These are phyloP conservation scores for Saccharomyces mikatae DNA, from an alignment of 805 yeast genomes.

Conservation along the genomic window DNA sequence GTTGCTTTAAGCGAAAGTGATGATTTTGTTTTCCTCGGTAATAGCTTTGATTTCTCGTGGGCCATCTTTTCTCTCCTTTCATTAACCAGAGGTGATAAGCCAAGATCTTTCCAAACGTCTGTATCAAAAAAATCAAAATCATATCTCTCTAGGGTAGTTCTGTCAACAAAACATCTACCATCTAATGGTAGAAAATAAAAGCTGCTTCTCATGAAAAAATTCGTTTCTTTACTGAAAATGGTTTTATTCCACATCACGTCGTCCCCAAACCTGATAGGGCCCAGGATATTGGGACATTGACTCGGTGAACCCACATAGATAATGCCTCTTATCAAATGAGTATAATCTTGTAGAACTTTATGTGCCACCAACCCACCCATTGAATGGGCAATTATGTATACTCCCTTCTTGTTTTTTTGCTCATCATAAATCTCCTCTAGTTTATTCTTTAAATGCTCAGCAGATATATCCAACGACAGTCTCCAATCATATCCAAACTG, in stretches of 20 bases:
- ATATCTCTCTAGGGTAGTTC: constrained; percentile 46
- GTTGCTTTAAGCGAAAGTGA: neutral
- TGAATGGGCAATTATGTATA: constrained; percentile 75
- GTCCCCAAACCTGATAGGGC: constrained; percentile 80
- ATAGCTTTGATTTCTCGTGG: constrained; percentile 2
- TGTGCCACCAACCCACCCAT: constrained; percentile 92
- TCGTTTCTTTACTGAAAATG: constrained; percentile 70
- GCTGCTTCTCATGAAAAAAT: constrained; percentile 82
- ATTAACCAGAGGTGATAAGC: constrained; percentile 64
- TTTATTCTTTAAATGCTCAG: constrained; percentile 43
- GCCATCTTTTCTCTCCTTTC: constrained; percentile 19
- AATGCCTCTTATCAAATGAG: constrained; percentile 62
- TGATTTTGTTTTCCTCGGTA: neutral
- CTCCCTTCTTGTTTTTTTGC: constrained; percentile 43
- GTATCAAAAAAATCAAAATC: constrained; percentile 74
- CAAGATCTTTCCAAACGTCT: constrained; percentile 68
- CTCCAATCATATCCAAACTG: constrained; percentile 96
- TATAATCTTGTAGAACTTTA: constrained; percentile 61
- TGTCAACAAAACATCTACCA: constrained; percentile 68
- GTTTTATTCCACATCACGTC: constrained; percentile 65
- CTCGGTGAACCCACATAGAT: constrained; percentile 79
- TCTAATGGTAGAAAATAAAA: constrained; percentile 68
- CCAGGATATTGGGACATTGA: constrained; percentile 77
- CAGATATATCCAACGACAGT: constrained; percentile 50
- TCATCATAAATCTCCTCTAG: constrained; percentile 35